phyloP scores from a whole-genome alignment of 2,329 filamentous ascomycete genomes.

The Xylariaceae sp. region DNA sequence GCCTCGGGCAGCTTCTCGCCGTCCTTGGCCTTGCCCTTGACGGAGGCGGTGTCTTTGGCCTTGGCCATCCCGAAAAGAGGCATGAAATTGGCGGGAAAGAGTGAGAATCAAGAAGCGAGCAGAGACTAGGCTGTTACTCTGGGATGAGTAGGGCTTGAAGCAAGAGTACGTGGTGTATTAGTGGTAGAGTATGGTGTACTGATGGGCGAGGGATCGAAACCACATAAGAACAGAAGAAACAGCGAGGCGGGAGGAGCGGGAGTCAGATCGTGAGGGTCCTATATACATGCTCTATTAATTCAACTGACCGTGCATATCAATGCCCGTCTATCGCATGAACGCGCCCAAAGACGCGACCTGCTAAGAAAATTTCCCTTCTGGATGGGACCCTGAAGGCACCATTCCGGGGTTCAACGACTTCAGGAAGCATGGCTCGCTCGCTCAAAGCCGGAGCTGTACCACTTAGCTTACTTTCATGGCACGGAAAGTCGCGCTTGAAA shows the following conservation, averaged over 20 bases:
- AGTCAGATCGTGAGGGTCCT: not conserved
- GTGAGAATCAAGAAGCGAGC: not conserved
- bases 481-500: too few species aligned
- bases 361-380: not conserved
- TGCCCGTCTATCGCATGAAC: not conserved
- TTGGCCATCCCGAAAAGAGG: conserved; percentile 9
- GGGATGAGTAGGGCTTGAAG: not conserved
- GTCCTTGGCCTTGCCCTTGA: conserved; percentile 1
- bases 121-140: not conserved
- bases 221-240: not conserved
- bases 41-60: not conserved
- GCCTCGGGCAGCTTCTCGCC: conserved; percentile 7
- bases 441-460: not conserved
- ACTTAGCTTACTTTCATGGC: too few species aligned
- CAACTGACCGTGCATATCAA: not conserved
- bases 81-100: conserved; percentile 3
- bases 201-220: not conserved
- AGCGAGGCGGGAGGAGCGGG: not conserved
- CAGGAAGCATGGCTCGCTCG: conserved; percentile 1
- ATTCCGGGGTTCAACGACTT: not conserved
- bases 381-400: not conserved
- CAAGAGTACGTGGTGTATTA: not conserved
- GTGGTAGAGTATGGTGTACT: not conserved
- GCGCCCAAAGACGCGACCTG: not conserved
- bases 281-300: not conserved